A percentile compares a stretch with the other conserved stretches of the same genome.
phyloP scores from a whole-genome alignment of 2,329 filamentous ascomycete genomes.

The Aspergillus sp. region DNA sequence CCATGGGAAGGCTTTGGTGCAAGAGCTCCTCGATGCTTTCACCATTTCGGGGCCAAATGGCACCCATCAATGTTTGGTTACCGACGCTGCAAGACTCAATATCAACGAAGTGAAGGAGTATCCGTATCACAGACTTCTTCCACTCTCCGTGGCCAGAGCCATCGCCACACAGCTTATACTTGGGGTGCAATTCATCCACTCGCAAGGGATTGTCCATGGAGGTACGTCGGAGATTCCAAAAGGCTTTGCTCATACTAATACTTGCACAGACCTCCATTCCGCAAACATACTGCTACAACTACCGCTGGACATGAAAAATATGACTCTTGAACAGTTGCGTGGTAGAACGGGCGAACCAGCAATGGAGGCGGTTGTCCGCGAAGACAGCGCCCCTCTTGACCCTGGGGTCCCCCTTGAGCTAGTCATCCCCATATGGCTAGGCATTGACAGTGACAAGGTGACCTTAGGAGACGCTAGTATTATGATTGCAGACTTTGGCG shows the following conservation, averaged over 20 bases:
- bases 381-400: conserved; percentile 18
- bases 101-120: conserved; percentile 19
- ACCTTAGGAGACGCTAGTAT: conserved; percentile 18
- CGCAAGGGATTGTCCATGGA: conserved; percentile 25
- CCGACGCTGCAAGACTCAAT: conserved; percentile 18
- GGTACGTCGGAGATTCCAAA: conserved; percentile 8
- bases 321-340: conserved; percentile 19
- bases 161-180: conserved; percentile 23
- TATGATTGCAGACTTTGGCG: conserved; percentile 23
- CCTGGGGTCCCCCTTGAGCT: conserved; percentile 17
- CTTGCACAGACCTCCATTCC: conserved; percentile 17
- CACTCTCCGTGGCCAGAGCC: conserved; percentile 13
- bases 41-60: conserved; percentile 21
- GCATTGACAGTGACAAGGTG: conserved; percentile 20
- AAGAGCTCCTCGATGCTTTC: conserved; percentile 20
- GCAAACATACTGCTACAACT: conserved; percentile 22
- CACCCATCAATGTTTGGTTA: conserved; percentile 22
- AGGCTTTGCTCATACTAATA: background rate
- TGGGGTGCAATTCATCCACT: conserved; percentile 21
- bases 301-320: conserved; percentile 13
- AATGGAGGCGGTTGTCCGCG: conserved; percentile 18
- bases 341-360: conserved; percentile 13
- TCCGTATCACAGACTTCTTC: conserved; percentile 14
- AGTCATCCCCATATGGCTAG: conserved; percentile 22
- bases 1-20: conserved; percentile 16